phyloP scores from a whole-genome alignment of 2,329 filamentous ascomycete genomes.

The Rhynchosporium graminicola region DNA sequence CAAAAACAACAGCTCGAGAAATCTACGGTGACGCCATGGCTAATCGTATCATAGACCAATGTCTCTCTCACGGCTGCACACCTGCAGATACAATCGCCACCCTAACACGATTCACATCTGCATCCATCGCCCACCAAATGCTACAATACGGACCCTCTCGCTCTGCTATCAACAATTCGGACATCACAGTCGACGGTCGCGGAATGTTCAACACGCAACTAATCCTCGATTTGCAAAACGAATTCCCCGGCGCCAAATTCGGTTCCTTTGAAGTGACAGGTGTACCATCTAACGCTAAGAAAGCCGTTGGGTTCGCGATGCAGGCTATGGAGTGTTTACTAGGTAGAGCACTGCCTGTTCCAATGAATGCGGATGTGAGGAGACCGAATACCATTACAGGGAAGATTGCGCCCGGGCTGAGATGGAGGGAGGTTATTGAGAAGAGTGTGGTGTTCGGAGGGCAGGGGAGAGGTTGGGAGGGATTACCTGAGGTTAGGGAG shows the following conservation, averaged over 20 bases:
- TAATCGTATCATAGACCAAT: constrained; percentile 37
- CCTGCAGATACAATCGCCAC: constrained; percentile 39
- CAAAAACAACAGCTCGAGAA: constrained; percentile 40
- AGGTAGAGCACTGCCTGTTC: constrained; percentile 39
- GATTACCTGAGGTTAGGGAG: constrained; percentile 40
- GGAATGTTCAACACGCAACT: constrained; percentile 38
- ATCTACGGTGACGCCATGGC: constrained; percentile 39
- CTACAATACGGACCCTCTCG: constrained; percentile 38
- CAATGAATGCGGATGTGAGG: constrained; percentile 39
- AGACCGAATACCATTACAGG: constrained; percentile 41
- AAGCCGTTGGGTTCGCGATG: constrained; percentile 42
- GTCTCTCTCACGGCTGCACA: constrained; percentile 34
- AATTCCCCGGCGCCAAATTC: constrained; percentile 38
- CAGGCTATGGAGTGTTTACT: constrained; percentile 42
- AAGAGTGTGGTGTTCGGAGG: constrained; percentile 40
- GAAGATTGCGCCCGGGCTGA: constrained; percentile 38
- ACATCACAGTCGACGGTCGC: constrained; percentile 39
- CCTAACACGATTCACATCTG: constrained; percentile 39
- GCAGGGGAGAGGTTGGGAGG: constrained; percentile 39
- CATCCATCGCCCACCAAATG: constrained; percentile 39
- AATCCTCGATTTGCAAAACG: constrained; percentile 36
- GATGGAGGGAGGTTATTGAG: constrained; percentile 40
- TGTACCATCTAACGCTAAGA: constrained; percentile 40
- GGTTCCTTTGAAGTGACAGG: constrained; percentile 40
- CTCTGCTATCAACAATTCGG: constrained; percentile 37